Conservation (phyloP, 768 basidiomycete species). For the Auricularia heimuer region DNA sequence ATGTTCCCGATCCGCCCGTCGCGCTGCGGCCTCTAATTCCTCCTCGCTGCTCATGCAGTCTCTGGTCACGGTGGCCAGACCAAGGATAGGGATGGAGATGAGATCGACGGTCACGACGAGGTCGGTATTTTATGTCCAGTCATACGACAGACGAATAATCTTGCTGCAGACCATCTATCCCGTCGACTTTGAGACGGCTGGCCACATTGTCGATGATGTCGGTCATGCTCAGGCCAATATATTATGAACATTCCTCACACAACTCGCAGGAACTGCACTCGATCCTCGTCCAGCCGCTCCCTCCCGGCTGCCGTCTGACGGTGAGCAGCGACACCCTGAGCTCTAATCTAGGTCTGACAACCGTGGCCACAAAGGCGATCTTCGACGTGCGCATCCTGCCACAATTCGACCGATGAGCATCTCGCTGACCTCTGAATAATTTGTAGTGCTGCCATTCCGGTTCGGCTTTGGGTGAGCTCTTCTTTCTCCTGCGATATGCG, state of each 20-base stretch:
- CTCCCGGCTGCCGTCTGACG: conserved; percentile 82
- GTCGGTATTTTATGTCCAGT: not conserved
- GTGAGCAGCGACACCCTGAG: conserved; percentile 13
- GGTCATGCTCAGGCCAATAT: conserved; percentile 12
- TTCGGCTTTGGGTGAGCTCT: conserved; percentile 58
- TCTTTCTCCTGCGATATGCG: not conserved
- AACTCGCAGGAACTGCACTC: conserved; percentile 52
- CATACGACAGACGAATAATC: conserved; percentile 29
- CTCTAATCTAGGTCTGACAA: too few relatives aligned
- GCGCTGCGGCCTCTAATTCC: not conserved
- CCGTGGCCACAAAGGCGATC: conserved; percentile 31
- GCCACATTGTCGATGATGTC: conserved; percentile 87
- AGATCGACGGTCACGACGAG: conserved; percentile 53
- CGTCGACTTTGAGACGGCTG: conserved; percentile 55
- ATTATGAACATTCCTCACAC: conserved; percentile 3
- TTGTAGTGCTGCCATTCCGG: conserved; percentile 81
- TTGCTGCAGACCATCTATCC: conserved; percentile 55
- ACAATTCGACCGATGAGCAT: not conserved
- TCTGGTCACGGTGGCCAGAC: conserved; percentile 94
- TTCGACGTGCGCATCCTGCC: conserved; percentile 47
- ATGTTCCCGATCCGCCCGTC: conserved; percentile 12
- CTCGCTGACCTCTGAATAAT: not conserved
- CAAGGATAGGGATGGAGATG: conserved; percentile 72
- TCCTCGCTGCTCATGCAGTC: conserved; percentile 31
- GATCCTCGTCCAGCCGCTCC: conserved; percentile 65